phyloP scores from a whole-genome alignment of 2,329 filamentous ascomycete species.

The Colletotrichum simmondsii region DNA sequence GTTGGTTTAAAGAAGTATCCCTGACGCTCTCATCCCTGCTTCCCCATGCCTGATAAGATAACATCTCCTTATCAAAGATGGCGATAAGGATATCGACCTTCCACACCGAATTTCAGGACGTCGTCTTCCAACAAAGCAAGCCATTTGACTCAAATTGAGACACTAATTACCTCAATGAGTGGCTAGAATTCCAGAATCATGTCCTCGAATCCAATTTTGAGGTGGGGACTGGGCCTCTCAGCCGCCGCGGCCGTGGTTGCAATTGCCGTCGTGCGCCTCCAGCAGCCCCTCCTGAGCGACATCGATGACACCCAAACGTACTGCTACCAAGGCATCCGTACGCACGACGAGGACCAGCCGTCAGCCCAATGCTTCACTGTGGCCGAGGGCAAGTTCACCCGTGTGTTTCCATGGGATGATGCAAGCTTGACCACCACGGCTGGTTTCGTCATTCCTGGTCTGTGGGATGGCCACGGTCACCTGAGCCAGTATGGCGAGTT shows the following conservation, averaged over 20 bases:
- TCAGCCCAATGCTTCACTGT: conserved; percentile 67
- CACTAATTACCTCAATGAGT: not conserved
- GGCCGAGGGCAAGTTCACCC: conserved; percentile 59
- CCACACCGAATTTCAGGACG: conserved; percentile 24
- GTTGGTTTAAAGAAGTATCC: not conserved
- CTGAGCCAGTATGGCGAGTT: conserved; percentile 75
- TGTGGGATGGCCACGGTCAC: conserved; percentile 80
- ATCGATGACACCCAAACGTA: conserved; percentile 39
- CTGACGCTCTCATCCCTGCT: conserved; percentile 2
- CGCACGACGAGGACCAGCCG: conserved; percentile 48
- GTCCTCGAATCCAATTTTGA: conserved; percentile 19
- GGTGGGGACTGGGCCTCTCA: conserved; percentile 41
- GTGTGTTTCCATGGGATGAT: conserved; percentile 53
- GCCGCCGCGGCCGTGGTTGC: conserved; percentile 41
- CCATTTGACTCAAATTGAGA: not conserved
- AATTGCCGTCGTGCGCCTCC: conserved; percentile 42
- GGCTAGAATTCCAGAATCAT: conserved; percentile 10
- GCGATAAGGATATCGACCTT: conserved; percentile 26
- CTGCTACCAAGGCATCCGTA: conserved; percentile 54
- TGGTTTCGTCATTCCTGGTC: conserved; percentile 71
- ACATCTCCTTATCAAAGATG: conserved; percentile 2
- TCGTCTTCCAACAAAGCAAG: not conserved
- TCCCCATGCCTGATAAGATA: conserved; percentile 16
- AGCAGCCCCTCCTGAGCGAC: conserved; percentile 31
- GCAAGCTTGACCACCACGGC: conserved; percentile 40